Evolutionary conservation across 495 filamentous ascomycete species (phyloP).

Genomic region (Echria macrotheca): DNA sequence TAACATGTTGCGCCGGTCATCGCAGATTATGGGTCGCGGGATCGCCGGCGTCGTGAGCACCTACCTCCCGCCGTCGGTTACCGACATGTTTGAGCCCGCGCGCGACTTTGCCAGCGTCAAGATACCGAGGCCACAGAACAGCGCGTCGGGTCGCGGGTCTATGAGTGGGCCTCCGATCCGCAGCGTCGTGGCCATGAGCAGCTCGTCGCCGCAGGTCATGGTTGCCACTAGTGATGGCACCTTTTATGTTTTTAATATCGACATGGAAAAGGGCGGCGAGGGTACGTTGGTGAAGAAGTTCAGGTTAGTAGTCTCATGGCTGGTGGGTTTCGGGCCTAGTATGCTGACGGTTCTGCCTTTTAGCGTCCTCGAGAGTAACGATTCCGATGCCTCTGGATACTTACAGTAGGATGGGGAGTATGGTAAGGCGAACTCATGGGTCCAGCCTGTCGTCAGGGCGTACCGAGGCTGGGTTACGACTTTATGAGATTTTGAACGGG

Average conservation of each 20-base stretch:
- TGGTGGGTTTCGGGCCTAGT: no score
- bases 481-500: no score
- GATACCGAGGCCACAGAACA: constrained; percentile 59
- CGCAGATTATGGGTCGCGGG: constrained; percentile 86
- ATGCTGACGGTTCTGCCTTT: constrained; percentile 8
- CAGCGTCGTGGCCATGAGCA: constrained; percentile 95
- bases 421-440: no score
- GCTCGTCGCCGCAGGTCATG: constrained; percentile 90
- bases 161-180: constrained; percentile 38
- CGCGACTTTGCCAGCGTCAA: constrained; percentile 96
- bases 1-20: constrained; percentile 91
- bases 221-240: constrained; percentile 93
- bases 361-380: constrained; percentile 47
- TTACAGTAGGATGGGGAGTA: constrained; percentile 20
- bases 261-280: constrained; percentile 94
- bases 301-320: constrained; percentile 54
- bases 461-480: no score
- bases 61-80: constrained; percentile 85
- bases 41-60: constrained; percentile 84
- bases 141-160: constrained; percentile 26
- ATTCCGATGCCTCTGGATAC: constrained; percentile 41
- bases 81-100: constrained; percentile 95
- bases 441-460: no score
- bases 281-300: constrained; percentile 85
- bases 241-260: constrained; percentile 92